Percentiles rank a stretch among this genome's conserved stretches.
phyloP scores from a whole-genome alignment of 1,139 yeast genomes.

The Candida sp. region DNA sequence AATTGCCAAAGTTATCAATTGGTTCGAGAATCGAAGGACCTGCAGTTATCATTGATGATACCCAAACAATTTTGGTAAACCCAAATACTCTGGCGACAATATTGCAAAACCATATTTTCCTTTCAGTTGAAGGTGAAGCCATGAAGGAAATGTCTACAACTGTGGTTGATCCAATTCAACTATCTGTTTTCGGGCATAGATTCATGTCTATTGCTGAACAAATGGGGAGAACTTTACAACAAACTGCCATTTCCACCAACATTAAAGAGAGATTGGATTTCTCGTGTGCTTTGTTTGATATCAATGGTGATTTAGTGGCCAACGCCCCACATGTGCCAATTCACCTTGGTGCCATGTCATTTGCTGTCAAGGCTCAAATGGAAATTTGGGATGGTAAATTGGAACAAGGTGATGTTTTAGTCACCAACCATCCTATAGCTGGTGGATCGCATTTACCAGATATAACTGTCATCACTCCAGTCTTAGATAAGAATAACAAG shows the following conservation, averaged over 20 bases:
- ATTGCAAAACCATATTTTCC: constrained; percentile 49
- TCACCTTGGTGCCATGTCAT: constrained; percentile 85
- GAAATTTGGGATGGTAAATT: constrained; percentile 59
- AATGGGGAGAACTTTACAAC: constrained; percentile 80
- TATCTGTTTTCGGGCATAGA: constrained; percentile 79
- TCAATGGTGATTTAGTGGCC: constrained; percentile 74
- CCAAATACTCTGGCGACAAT: constrained; percentile 67
- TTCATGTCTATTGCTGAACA: constrained; percentile 90
- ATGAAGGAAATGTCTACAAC: constrained; percentile 21
- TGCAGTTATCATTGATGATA: constrained; percentile 78
- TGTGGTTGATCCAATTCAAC: constrained; percentile 61
- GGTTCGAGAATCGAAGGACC: constrained; percentile 71
- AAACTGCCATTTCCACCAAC: constrained; percentile 81
- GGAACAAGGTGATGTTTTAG: constrained; percentile 69
- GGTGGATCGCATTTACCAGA: constrained; percentile 88
- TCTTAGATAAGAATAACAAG: constrained; percentile 26
- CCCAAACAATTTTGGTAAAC: constrained; percentile 82
- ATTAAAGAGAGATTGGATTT: constrained; percentile 82
- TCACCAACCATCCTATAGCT: constrained; percentile 74
- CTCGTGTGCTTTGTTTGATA: constrained; percentile 79
- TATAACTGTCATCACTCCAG: constrained; percentile 75
- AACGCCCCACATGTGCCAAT: constrained; percentile 90
- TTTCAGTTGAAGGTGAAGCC: constrained; percentile 25
- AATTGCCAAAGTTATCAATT: constrained; percentile 43
- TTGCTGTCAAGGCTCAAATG: constrained; percentile 71